Conservation (phyloP, 805 yeast genomes). For the Sugiyamaella floridensis region DNA sequence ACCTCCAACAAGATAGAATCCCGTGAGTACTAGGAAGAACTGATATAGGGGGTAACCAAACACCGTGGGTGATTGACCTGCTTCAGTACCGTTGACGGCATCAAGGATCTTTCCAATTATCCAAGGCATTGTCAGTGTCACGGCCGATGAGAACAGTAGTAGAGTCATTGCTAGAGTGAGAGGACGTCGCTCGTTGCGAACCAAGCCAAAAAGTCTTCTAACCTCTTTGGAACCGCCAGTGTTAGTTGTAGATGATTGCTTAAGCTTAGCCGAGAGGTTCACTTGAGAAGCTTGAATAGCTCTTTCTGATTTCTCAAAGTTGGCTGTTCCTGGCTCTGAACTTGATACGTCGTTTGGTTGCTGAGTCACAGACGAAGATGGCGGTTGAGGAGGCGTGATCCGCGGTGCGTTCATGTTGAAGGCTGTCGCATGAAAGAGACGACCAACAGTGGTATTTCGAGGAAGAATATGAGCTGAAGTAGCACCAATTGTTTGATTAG, state of each 20-base stretch:
- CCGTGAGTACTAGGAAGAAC: slow-evolving; percentile 57
- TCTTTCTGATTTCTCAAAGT: slow-evolving; percentile 23
- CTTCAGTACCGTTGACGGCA: slow-evolving; percentile 40
- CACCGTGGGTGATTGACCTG: slow-evolving; percentile 30
- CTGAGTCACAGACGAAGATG: not conserved
- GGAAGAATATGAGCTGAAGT: too few species aligned
- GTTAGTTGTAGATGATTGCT: slow-evolving; percentile 13
- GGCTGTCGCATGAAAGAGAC: too few species aligned
- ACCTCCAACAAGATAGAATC: slow-evolving; percentile 66
- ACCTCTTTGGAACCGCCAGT: slow-evolving; percentile 33
- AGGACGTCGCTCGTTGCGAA: slow-evolving; percentile 49
- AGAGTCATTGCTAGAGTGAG: slow-evolving; percentile 56
- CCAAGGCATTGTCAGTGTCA: slow-evolving; percentile 74
- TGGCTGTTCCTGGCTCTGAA: not conserved
- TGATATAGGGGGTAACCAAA: slow-evolving; percentile 57
- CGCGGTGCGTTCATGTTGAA: too few species aligned
- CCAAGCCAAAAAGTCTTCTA: slow-evolving; percentile 45
- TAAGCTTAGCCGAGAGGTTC: slow-evolving; percentile 29
- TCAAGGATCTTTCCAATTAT: slow-evolving; percentile 84
- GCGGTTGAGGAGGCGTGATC: too few species aligned
- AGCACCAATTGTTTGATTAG: too few species aligned
- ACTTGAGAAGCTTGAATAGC: slow-evolving; percentile 27
- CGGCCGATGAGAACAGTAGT: slow-evolving; percentile 64
- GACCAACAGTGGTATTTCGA: too few species aligned
- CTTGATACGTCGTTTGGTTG: not conserved